phyloP scores from a whole-genome alignment of 257 asterid species.

The Lithospermum erythrorhizon region DNA sequence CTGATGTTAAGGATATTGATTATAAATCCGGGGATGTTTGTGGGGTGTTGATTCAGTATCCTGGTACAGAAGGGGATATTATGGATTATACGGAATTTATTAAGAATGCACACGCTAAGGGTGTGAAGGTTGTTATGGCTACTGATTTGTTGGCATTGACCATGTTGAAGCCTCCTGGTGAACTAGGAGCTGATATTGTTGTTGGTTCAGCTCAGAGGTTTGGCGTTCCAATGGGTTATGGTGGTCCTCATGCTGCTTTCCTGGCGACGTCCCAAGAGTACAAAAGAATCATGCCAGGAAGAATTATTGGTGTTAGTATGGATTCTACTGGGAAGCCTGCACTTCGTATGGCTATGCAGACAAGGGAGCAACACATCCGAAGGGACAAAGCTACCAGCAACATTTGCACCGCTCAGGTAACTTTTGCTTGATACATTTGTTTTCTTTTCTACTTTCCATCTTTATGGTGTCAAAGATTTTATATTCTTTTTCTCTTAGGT shows the following conservation, averaged over 20 bases:
- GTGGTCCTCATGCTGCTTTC: constrained; percentile 99
- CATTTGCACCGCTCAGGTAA: constrained; percentile 98
- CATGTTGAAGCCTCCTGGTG: constrained; percentile 91
- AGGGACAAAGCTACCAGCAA: constrained; percentile 98
- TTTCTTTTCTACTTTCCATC: no score
- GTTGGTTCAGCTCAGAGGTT: constrained; percentile 98
- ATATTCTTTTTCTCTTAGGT: no score
- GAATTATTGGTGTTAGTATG: constrained; percentile 91
- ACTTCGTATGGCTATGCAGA: constrained; percentile 99
- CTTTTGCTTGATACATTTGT: no score
- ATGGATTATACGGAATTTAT: constrained; percentile 76
- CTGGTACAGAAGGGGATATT: constrained; percentile 95
- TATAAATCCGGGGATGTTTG: constrained; percentile 80
- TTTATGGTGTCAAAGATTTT: no score
- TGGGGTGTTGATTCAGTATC: constrained; percentile 92
- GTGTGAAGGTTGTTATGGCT: constrained; percentile 98
- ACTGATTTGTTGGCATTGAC: constrained; percentile 86
- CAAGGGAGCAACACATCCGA: constrained; percentile 98
- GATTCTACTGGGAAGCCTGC: constrained; percentile 95
- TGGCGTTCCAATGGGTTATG: constrained; percentile 99
- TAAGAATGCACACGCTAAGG: constrained; percentile 81
- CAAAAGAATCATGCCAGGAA: constrained; percentile 99
- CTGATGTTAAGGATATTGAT: constrained; percentile 63
- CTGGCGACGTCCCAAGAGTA: constrained; percentile 98
- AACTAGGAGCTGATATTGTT: constrained; percentile 87